A percentile compares a stretch with the other conserved stretches of the same genome.
Conservation (phyloP, 139 green algal genomes). For the Closterium sp. region DNA sequence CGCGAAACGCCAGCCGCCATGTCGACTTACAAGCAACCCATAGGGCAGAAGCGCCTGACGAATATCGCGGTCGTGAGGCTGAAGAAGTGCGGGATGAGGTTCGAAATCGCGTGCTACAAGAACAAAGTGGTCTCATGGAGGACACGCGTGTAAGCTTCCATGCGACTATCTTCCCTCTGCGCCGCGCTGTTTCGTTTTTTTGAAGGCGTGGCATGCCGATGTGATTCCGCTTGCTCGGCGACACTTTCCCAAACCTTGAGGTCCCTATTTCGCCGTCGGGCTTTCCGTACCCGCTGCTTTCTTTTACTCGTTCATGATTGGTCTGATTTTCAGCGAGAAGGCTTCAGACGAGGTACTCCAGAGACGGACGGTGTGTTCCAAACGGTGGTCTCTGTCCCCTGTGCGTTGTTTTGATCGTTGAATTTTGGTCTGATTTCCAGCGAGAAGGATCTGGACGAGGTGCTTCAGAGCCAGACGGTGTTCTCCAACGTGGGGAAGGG, state of each 20-base stretch:
- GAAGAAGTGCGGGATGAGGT: constrained; percentile 87
- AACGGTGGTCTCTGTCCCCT: no score
- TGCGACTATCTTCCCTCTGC: not conserved
- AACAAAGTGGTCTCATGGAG: constrained; percentile 84
- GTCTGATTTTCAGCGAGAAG: not conserved
- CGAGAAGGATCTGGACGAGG: constrained; percentile 98
- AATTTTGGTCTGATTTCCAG: constrained; percentile 11
- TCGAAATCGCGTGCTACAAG: constrained; percentile 98
- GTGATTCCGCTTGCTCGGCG: no score
- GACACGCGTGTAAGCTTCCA: constrained; percentile 32
- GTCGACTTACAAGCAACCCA: constrained; percentile 41
- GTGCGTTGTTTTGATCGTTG: no score
- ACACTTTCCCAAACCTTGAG: not conserved
- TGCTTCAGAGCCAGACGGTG: constrained; percentile 91
- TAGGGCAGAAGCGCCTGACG: constrained; percentile 95
- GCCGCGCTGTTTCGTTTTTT: not conserved
- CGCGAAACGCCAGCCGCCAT: not conserved
- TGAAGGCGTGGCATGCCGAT: no score
- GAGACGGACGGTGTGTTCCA: not conserved
- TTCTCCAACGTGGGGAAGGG: constrained; percentile 96
- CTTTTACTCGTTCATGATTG: not conserved
- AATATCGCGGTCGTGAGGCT: constrained; percentile 94
- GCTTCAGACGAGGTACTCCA: not conserved
- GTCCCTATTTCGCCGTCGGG: not conserved
- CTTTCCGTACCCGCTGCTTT: not conserved